A percentile compares a stretch with the other conserved stretches of the same genome.
These are phyloP conservation scores for Starmerella powellii DNA, from an alignment of 805 yeast species.

Conservation along the genomic window DNA sequence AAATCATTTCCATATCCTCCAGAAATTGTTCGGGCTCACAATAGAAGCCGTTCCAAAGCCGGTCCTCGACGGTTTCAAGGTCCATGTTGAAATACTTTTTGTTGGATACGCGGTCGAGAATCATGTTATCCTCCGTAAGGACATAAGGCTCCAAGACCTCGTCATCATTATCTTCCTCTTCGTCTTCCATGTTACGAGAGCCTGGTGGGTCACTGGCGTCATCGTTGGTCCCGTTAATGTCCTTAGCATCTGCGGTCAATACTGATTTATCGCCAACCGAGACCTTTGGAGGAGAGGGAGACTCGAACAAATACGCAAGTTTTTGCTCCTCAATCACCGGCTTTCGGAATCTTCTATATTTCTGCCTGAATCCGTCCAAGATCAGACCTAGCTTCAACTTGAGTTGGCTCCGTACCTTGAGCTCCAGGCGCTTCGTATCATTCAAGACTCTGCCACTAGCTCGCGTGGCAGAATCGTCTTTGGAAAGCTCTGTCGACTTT, in stretches of 20 bases:
- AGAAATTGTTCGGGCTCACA: slow-evolving; percentile 85
- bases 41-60: slow-evolving; percentile 93
- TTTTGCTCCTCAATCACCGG: slow-evolving; percentile 74
- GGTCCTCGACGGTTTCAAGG: slow-evolving; percentile 81
- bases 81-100: slow-evolving; percentile 75
- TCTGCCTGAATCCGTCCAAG: slow-evolving; percentile 76
- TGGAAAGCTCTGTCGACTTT: no score
- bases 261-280: not conserved
- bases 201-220: not conserved
- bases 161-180: slow-evolving; percentile 7
- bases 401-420: slow-evolving; percentile 68
- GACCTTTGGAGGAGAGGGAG: slow-evolving; percentile 9
- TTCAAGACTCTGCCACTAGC: slow-evolving; percentile 8
- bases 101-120: slow-evolving; percentile 67
- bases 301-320: slow-evolving; percentile 66
- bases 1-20: slow-evolving; percentile 72
- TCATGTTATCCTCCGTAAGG: slow-evolving; percentile 52
- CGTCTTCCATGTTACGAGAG: not conserved
- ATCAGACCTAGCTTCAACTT: slow-evolving; percentile 76
- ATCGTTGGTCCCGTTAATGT: slow-evolving; percentile 20
- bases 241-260: slow-evolving; percentile 4
- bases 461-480: not conserved
- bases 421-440: slow-evolving; percentile 41
- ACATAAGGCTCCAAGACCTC: slow-evolving; percentile 30
- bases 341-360: slow-evolving; percentile 82